These are phyloP conservation scores for Chondrus crispus DNA, from an alignment of 23 red algal genomes.

Conservation along the genomic window DNA sequence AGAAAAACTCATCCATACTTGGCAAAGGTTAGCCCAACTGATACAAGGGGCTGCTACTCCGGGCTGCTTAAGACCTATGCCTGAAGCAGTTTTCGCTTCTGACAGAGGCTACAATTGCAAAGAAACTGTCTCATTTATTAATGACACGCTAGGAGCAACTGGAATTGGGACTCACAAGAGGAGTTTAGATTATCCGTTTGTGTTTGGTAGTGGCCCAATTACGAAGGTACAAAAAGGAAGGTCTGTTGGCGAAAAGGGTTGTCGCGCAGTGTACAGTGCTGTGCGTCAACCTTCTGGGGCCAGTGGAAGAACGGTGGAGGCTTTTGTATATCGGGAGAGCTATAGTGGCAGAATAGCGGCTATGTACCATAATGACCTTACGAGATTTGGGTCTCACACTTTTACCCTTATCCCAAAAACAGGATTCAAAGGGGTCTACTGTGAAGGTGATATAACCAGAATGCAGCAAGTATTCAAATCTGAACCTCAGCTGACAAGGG, in stretches of 20 bases:
- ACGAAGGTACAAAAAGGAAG: not conserved
- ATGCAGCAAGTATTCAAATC: not conserved
- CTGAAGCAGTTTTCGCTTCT: no score
- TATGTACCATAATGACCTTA: not conserved
- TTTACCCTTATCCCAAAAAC: conserved; percentile 5
- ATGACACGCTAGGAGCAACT: not conserved
- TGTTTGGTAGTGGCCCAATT: not conserved
- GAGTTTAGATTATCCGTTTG: conserved; percentile 1
- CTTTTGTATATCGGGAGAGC: not conserved
- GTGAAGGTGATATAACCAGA: no score
- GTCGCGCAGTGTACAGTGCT: not conserved
- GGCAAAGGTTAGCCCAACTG: no score
- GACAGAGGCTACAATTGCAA: no score
- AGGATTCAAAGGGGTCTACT: not conserved
- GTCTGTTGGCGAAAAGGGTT: not conserved
- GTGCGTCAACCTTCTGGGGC: not conserved
- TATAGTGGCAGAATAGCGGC: not conserved
- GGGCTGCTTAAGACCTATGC: no score
- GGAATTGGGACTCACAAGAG: conserved; percentile 5
- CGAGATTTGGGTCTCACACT: not conserved
- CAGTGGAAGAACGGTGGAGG: not conserved
- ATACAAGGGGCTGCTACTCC: no score
- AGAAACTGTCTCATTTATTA: not conserved
- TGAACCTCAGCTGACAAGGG: not conserved
- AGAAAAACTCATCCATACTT: no score